Percentiles rank a stretch among this genome's conserved stretches.
Conservation (phyloP, 2,329 filamentous ascomycete species). For the Pestalotiopsis sp. region DNA sequence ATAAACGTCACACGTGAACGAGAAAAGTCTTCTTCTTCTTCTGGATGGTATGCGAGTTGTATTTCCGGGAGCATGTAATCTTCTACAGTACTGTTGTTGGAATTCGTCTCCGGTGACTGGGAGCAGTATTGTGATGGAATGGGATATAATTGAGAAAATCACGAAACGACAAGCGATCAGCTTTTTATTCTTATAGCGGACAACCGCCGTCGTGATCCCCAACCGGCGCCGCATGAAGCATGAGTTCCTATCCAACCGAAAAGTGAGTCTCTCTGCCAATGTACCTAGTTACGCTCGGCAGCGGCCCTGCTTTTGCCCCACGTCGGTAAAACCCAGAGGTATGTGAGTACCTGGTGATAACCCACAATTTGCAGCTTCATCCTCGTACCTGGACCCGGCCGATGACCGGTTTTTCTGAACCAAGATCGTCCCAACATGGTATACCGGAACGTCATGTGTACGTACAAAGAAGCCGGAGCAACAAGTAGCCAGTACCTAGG, state of each 20-base stretch:
- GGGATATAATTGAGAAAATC: not conserved
- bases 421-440: not conserved
- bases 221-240: not conserved
- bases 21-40: not conserved
- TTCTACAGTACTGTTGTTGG: not conserved
- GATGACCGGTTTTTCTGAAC: not conserved
- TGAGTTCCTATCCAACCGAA: not conserved
- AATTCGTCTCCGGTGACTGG: not conserved
- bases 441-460: constrained; percentile 1
- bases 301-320: not conserved
- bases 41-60: not conserved
- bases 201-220: not conserved
- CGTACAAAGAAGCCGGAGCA: not conserved
- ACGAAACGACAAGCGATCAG: not conserved
- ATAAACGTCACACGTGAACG: constrained; percentile 8
- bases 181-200: not conserved
- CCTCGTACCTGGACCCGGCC: not conserved
- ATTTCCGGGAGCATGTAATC: not conserved
- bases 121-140: not conserved
- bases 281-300: constrained; percentile 4
- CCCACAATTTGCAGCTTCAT: not conserved
- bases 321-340: not conserved
- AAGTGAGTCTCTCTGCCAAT: not conserved
- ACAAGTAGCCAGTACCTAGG: not conserved
- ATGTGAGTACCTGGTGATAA: not conserved